Percentiles rank a stretch among this genome's conserved stretches.
Conservation (phyloP, 2,329 filamentous ascomycete species). For the Mycosphaerella arachidis region DNA sequence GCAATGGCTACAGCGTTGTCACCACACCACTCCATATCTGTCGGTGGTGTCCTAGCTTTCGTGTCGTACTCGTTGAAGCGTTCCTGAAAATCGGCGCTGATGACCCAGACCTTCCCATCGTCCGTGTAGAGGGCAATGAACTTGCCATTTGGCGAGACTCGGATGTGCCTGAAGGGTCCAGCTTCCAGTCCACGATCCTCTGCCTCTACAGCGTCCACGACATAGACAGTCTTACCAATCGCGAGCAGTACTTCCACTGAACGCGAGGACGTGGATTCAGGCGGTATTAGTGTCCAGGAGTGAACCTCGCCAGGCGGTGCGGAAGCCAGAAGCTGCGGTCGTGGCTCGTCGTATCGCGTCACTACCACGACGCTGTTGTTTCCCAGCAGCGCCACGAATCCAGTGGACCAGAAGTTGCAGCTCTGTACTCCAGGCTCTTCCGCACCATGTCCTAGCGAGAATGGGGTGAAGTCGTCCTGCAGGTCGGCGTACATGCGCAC, state of each 20-base stretch:
- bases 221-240: slow-evolving; percentile 76
- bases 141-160: slow-evolving; percentile 84
- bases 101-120: slow-evolving; percentile 82
- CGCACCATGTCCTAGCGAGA: slow-evolving; percentile 80
- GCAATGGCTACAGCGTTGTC: slow-evolving; percentile 89
- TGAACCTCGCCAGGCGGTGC: slow-evolving; percentile 74
- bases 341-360: slow-evolving; percentile 83
- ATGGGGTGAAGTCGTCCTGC: slow-evolving; percentile 93
- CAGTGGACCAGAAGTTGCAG: slow-evolving; percentile 87
- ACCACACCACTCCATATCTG: slow-evolving; percentile 92
- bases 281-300: slow-evolving; percentile 85
- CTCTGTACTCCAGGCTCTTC: slow-evolving; percentile 82
- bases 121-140: slow-evolving; percentile 84
- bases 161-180: slow-evolving; percentile 86
- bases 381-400: slow-evolving; percentile 85
- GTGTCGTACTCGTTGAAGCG: slow-evolving; percentile 89
- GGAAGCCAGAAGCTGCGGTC: slow-evolving; percentile 74
- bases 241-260: slow-evolving; percentile 91
- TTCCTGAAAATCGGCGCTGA: slow-evolving; percentile 91
- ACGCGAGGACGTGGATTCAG: slow-evolving; percentile 80
- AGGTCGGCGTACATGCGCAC: slow-evolving; percentile 87
- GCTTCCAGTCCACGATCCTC: slow-evolving; percentile 89
- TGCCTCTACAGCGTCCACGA: slow-evolving; percentile 81
- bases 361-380: slow-evolving; percentile 86
- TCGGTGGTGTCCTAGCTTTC: slow-evolving; percentile 75